Base-by-base conservation (phyloP, 2,329 filamentous ascomycete species). In the Domatiomyces catenatus region DNA sequence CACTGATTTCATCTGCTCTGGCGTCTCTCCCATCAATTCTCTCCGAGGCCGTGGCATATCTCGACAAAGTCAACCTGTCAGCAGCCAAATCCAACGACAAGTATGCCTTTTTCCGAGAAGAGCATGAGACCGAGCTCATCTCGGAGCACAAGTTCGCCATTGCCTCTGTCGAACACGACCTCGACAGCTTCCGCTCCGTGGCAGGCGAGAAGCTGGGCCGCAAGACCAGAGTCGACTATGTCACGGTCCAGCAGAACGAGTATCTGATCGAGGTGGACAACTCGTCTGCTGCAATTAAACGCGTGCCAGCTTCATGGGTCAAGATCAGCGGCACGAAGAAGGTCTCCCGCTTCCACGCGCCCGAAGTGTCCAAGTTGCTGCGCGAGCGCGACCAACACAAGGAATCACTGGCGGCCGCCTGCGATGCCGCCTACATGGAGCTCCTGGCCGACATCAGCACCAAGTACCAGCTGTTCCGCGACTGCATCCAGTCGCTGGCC, bases 291-390 rank as follows among this genome's bases (percentile, higher is more conserved):
- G 79, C 86, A 49, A 75, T 95, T 53, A 92, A 88, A 64, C 80
- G 83, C 51, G 87, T 98, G 0, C 92, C 92, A 0, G 90, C 92
- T 3, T 93, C 86, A 0, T 98, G 92, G 92, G 75, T 78, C 56
- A 96, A 98, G 67, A 86, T 96, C 60, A 93, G 84, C 51, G 89
- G 90, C 47, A 98, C 92, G 5, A 96, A 96, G 66, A 87, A 86
- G 60, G 71, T 89, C 4, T 89, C 87, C 0, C 82, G 92, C 52
- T 98, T 96, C 66, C 92, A 98, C 67, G 92, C 92, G 0, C 92
- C 92, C 3, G 84, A 94, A 59, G 86, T 95, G 20, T 75, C 94
- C 47, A 79, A 80, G 54, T 75, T 94, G 59, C 77, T 94, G 17
- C 80, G 81, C 43, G 88, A 95, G 67, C 80, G 92, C 44, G 92